Evolutionary conservation across 306 rosid genomes (phyloP).

Genomic region (Cicer pinnatifidum): DNA sequence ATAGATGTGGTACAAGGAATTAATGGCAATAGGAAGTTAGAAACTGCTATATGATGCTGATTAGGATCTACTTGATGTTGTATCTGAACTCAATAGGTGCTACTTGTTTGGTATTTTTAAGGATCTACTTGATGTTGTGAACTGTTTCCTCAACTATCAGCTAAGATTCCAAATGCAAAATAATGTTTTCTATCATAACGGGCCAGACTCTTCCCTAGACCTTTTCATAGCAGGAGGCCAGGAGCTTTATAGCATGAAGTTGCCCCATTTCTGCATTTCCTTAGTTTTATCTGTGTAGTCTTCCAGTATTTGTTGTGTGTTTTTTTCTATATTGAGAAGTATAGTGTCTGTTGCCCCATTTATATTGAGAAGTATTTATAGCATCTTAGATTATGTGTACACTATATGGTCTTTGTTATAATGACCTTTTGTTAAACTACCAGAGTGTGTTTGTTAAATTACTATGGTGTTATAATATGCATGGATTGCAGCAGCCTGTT

Average conservation of each 20-base stretch:
- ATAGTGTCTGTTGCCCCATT: background rate
- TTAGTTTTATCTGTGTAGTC: background rate
- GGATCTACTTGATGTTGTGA: slow-evolving; percentile 6
- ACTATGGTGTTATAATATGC: slow-evolving; percentile 16
- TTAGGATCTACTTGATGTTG: slow-evolving; percentile 22
- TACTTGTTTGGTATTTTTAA: slow-evolving; percentile 1
- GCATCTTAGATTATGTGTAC: slow-evolving; percentile 4
- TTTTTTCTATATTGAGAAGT: slow-evolving; percentile 14
- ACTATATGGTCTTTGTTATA: background rate
- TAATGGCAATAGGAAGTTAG: slow-evolving; percentile 17
- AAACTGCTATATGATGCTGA: background rate
- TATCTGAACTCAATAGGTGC: slow-evolving; percentile 26
- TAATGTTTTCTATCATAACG: background rate
- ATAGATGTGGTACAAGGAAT: slow-evolving; percentile 29
- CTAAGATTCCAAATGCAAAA: background rate
- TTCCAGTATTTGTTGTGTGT: slow-evolving; percentile 22
- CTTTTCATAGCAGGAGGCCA: background rate
- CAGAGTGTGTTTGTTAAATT: background rate
- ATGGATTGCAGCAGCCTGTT: slow-evolving; percentile 20
- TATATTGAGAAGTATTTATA: slow-evolving; percentile 24
- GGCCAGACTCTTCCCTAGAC: background rate
- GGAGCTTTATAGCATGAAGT: background rate
- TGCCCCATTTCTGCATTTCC: slow-evolving; percentile 15
- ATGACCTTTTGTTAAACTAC: background rate
- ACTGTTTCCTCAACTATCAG: background rate